Conservation (phyloP, 345 rosid species). For the Eucalyptus rudis region DNA sequence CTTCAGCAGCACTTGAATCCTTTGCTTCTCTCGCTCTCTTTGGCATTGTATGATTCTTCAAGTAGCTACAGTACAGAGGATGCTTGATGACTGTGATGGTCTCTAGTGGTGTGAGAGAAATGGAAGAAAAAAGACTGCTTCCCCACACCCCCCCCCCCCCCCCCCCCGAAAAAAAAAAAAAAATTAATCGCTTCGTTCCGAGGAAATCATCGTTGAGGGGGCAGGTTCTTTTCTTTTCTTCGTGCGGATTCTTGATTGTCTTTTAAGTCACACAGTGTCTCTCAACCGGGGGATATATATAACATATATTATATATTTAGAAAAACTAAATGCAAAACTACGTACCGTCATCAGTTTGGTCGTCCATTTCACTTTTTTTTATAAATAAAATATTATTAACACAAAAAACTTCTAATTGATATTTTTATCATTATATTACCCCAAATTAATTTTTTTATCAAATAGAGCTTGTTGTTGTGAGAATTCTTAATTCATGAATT, state of each 20-base stretch:
- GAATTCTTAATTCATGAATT: too few relatives aligned
- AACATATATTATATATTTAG: too few relatives aligned
- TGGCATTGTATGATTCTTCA: background rate
- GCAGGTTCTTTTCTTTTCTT: background rate
- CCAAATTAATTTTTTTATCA: too few relatives aligned
- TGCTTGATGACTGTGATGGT: background rate
- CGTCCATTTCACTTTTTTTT: too few relatives aligned
- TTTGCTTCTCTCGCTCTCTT: background rate
- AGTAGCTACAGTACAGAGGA: background rate
- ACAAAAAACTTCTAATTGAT: too few relatives aligned
- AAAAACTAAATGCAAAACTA: too few relatives aligned
- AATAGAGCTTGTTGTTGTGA: too few relatives aligned
- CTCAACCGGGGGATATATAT: fast-evolving
- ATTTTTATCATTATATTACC: too few relatives aligned
- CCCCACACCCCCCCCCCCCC: background rate
- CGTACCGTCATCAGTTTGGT: too few relatives aligned
- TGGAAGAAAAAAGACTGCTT: background rate
- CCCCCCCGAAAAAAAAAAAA: background rate
- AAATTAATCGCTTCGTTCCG: background rate
- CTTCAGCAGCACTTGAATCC: background rate
- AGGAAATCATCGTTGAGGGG: background rate
- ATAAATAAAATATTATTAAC: too few relatives aligned
- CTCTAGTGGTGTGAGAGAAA: background rate
- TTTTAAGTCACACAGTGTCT: too few relatives aligned
- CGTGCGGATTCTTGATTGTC: background rate